phyloP scores from a whole-genome alignment of 2,329 filamentous ascomycete species.

The Ophiostoma angusticollis region DNA sequence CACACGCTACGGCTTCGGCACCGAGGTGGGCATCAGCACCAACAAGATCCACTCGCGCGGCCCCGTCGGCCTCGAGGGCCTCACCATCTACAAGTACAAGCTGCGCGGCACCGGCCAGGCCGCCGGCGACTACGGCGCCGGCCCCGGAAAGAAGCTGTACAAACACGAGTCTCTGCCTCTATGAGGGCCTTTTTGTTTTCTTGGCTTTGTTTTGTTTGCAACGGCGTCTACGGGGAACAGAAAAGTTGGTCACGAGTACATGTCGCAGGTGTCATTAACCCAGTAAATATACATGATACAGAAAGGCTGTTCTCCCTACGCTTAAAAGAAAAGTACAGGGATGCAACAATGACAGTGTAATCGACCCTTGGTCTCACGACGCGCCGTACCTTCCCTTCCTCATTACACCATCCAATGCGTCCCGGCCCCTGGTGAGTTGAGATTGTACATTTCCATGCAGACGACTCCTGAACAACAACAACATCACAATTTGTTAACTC shows the following conservation, averaged over 20 bases:
- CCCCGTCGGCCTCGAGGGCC: constrained; percentile 82
- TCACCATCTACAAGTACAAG: constrained; percentile 97
- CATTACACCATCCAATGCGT: too few species aligned
- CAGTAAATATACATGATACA: background rate
- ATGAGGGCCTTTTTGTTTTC: background rate
- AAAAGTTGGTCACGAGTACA: background rate
- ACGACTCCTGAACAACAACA: background rate
- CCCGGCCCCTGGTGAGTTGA: background rate
- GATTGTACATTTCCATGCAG: constrained; percentile 4
- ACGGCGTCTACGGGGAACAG: background rate
- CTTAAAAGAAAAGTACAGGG: background rate
- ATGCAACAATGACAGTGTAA: background rate
- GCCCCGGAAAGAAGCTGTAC: constrained; percentile 44
- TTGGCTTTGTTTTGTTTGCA: background rate
- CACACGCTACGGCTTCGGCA: constrained; percentile 94
- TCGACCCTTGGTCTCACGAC: background rate
- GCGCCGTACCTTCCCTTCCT: background rate
- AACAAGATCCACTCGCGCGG: constrained; percentile 96
- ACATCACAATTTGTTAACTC: background rate
- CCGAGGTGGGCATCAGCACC: constrained; percentile 94
- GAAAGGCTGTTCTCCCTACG: too few species aligned
- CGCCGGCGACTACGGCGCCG: constrained; percentile 61
- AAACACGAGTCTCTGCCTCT: constrained; percentile 44
- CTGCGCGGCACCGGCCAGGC: constrained; percentile 72
- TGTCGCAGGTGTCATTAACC: constrained; percentile 1